Evolutionary conservation across 2,329 filamentous ascomycete species (phyloP).

Genomic region (Beauveria rudraprayagi): DNA sequence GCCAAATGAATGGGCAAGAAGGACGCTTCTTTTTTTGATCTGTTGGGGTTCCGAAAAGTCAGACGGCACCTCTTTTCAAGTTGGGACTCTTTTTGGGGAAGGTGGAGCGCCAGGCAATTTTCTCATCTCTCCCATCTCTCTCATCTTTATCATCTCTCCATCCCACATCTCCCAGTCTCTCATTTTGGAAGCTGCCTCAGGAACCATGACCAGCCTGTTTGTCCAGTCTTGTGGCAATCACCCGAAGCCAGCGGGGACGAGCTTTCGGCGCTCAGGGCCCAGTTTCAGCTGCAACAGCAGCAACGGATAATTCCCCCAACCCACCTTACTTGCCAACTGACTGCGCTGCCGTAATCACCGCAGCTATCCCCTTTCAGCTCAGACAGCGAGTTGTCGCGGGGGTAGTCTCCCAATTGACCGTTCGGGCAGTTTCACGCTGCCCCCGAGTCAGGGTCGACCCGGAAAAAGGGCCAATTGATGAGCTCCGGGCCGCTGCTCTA

Average conservation of each 20-base stretch:
- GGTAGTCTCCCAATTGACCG: background rate
- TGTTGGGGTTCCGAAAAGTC: constrained; percentile 8
- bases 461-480: background rate
- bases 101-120: background rate
- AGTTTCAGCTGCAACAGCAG: too few relatives aligned
- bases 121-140: background rate
- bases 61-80: background rate
- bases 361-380: background rate
- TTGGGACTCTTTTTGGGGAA: constrained; percentile 4
- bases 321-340: too few relatives aligned
- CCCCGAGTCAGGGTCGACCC: background rate
- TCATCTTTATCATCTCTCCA: background rate
- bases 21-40: background rate
- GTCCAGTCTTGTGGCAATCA: too few relatives aligned
- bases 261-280: too few relatives aligned
- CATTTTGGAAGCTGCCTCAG: background rate
- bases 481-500: background rate
- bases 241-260: too few relatives aligned
- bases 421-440: background rate
- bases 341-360: background rate
- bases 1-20: background rate
- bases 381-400: background rate
- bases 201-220: background rate
- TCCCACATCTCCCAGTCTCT: background rate
- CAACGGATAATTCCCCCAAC: too few relatives aligned